phyloP scores from a whole-genome alignment of 2,329 filamentous ascomycete genomes.

The Gnomoniopsis sp. region DNA sequence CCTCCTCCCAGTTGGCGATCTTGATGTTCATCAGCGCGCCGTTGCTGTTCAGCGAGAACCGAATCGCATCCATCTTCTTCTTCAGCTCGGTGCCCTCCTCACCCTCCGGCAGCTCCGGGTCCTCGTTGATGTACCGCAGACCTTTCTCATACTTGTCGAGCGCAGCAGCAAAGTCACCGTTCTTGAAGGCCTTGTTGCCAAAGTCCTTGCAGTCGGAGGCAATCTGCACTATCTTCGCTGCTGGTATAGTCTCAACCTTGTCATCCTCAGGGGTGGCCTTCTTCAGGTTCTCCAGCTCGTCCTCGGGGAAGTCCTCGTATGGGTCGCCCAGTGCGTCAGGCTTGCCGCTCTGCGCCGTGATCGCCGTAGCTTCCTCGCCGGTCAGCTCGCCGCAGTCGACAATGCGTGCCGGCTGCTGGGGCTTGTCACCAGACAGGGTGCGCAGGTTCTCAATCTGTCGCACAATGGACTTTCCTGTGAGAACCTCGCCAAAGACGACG shows the following conservation, averaged over 20 bases:
- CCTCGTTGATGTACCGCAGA: conserved; percentile 82
- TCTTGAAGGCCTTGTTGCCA: conserved; percentile 91
- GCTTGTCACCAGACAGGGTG: conserved; percentile 75
- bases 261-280: conserved; percentile 31
- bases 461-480: conserved; percentile 87
- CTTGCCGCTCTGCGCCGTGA: conserved; percentile 63
- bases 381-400: conserved; percentile 81
- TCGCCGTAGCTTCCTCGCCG: conserved; percentile 52
- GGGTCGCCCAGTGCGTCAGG: conserved; percentile 82
- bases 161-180: conserved; percentile 63
- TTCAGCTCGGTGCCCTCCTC: conserved; percentile 56
- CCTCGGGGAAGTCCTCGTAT: conserved; percentile 95
- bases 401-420: conserved; percentile 69
- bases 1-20: conserved; percentile 68
- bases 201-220: conserved; percentile 83
- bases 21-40: conserved; percentile 83
- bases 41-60: conserved; percentile 86
- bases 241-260: conserved; percentile 53
- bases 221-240: conserved; percentile 70
- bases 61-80: conserved; percentile 65
- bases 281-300: conserved; percentile 48
- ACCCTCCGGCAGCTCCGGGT: conserved; percentile 61
- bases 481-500: conserved; percentile 93
- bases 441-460: conserved; percentile 84
- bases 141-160: conserved; percentile 95